phyloP scores from a whole-genome alignment of 768 basidiomycete genomes.

The Neoboletus subvelutipes region DNA sequence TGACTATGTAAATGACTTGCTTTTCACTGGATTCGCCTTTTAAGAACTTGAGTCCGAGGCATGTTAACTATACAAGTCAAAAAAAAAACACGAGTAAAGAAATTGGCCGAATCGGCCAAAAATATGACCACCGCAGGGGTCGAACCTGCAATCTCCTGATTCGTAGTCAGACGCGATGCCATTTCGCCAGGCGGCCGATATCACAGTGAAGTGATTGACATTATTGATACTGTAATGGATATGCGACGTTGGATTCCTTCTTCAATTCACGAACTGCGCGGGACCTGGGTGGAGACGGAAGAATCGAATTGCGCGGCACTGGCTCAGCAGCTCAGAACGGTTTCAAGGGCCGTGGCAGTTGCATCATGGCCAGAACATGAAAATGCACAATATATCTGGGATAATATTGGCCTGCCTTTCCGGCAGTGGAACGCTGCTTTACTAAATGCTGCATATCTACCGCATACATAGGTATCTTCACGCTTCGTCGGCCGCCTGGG shows the following conservation, averaged over 20 bases:
- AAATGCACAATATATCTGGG: too few species aligned
- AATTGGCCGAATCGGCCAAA: not conserved
- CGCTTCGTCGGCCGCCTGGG: not conserved
- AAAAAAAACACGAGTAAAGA: too few species aligned
- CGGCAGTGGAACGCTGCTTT: too few species aligned
- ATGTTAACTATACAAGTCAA: too few species aligned
- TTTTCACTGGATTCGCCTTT: too few species aligned
- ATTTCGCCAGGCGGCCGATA: conserved; percentile 84
- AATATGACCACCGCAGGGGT: conserved; percentile 52
- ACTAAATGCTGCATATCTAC: too few species aligned
- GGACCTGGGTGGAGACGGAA: not conserved
- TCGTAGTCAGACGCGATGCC: conserved; percentile 88
- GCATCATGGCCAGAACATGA: too few species aligned
- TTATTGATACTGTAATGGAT: not conserved
- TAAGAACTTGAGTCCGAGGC: too few species aligned
- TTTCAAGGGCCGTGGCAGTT: too few species aligned
- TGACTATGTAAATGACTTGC: too few species aligned
- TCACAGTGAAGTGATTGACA: not conserved
- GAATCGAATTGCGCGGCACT: not conserved
- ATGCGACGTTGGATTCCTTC: not conserved
- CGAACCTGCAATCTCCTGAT: conserved; percentile 95
- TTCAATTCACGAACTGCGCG: not conserved
- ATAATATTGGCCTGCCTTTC: too few species aligned
- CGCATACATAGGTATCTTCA: not conserved
- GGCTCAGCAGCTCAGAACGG: not conserved